Conservation (phyloP, 1,284 basidiomycete species). For the Caloboletus inedulis region DNA sequence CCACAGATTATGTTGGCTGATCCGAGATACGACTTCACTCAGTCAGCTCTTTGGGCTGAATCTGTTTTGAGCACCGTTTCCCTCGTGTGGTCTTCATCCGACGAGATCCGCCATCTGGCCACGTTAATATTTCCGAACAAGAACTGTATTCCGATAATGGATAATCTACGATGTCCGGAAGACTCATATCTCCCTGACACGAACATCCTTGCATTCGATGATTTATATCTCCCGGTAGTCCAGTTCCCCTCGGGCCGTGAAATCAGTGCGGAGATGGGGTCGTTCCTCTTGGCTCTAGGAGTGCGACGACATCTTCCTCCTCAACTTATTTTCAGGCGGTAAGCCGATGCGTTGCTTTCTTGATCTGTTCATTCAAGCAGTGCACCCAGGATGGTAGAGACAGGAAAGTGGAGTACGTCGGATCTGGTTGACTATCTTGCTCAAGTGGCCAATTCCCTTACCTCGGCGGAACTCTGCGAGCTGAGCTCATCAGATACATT, state of each 20-base stretch:
- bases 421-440: slow-evolving; percentile 81
- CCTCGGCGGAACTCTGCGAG: slow-evolving; percentile 61
- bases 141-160: no score
- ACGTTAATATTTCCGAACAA: no score
- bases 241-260: slow-evolving; percentile 59
- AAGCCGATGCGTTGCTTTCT: neutral
- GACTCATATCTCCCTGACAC: slow-evolving; percentile 86
- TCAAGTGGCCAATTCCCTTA: slow-evolving; percentile 68
- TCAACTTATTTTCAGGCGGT: slow-evolving; percentile 76
- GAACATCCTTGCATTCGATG: slow-evolving; percentile 48
- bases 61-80: slow-evolving; percentile 67
- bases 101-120: no score
- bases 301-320: slow-evolving; percentile 89
- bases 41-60: slow-evolving; percentile 76
- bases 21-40: slow-evolving; percentile 59
- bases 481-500: slow-evolving; percentile 78
- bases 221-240: slow-evolving; percentile 76
- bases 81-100: slow-evolving; percentile 64
- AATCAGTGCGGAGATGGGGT: slow-evolving; percentile 71
- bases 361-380: neutral
- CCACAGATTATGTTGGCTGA: slow-evolving; percentile 40
- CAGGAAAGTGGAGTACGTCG: slow-evolving; percentile 70
- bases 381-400: slow-evolving; percentile 67
- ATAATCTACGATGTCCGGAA: slow-evolving; percentile 38
- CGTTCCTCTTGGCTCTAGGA: slow-evolving; percentile 69